Evolutionary conservation across 2,329 filamentous ascomycete genomes (phyloP), one percentile per base, ranked within the genome.

Genomic region (Amesomyces nigricolor): DNA sequence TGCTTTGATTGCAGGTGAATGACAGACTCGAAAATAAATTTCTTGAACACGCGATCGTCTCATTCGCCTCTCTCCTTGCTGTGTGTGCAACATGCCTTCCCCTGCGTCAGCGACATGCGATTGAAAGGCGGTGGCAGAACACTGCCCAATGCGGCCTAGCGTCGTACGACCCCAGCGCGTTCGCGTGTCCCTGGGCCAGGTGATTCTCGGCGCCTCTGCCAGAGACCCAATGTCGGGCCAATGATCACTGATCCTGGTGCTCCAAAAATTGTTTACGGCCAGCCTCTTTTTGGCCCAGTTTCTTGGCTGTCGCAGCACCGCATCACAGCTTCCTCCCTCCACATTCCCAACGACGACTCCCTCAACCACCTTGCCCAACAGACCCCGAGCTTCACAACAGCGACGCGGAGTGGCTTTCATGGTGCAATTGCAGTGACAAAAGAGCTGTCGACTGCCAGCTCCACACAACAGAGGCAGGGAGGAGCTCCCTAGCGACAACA

Each of bases 201-300:
- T 29, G 47, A n/a, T 54, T 57, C 55, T 57, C 55, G 32, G 32
- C 32, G 32, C 32, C 22, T 32, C 30, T 32, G 52, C 60, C 54
- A 62, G 63, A 2, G 22, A 5, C 22, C 22, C 22, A 26, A 4
- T 3, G 22, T 26, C 22, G 22, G 22, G 22, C 22, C 22, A 26
- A 26, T 26, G 22, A 26, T 26, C 22, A 26, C 22, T 63, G 57
- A 62, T 60, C 55, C 63, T 56, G 53, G 62, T 58, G 54, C 54
- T 57, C 63, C 63, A 68, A 66, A 68, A 68, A 68, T 67, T 67
- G 64, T 67, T 66, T 64, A 67, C 59, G 52, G 58, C 54, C 56
- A 64, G 56, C 62, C 58, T 60, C 58, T 60, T 57, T 60, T 19
- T 26, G 45, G 37, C 39, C 48, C 48, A 13, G 54, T 39, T 54